These are phyloP conservation scores for Pontederia crassipes DNA, from an alignment of 176 grass and related monocot species.

Conservation along the genomic window DNA sequence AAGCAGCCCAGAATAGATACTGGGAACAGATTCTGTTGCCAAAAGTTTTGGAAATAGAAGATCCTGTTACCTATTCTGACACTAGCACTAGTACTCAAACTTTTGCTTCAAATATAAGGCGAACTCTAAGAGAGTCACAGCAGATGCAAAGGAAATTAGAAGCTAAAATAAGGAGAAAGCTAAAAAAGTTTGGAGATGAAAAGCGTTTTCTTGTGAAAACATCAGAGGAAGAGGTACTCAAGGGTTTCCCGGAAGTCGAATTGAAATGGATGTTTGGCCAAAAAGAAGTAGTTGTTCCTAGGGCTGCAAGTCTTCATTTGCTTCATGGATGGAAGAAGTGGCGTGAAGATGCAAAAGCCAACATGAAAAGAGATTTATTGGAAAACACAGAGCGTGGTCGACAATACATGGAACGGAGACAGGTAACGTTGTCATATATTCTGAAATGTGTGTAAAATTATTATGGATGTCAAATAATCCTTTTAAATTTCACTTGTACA, in stretches of 20 bases:
- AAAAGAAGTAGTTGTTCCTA: conserved; percentile 24
- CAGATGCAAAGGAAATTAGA: conserved; percentile 22
- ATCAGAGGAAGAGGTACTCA: conserved; percentile 23
- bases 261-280: conserved; percentile 28
- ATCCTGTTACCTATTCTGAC: conserved; percentile 17
- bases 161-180: conserved; percentile 19
- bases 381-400: conserved; percentile 15
- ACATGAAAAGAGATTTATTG: conserved; percentile 26
- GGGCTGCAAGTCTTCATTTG: conserved; percentile 12
- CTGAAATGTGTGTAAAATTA: neutral
- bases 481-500: too few species aligned
- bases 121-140: conserved; percentile 11
- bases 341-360: conserved; percentile 24
- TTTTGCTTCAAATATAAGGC: conserved; percentile 17
- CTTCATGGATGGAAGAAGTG: conserved; percentile 35
- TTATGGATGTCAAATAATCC: too few species aligned
- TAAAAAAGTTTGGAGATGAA: conserved; percentile 24
- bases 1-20: conserved; percentile 21
- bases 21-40: conserved; percentile 26
- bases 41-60: conserved; percentile 15
- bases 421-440: neutral
- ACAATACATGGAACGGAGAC: conserved; percentile 22
- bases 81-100: neutral
- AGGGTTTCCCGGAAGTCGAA: conserved; percentile 29
- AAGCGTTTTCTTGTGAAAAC: conserved; percentile 21